Percentiles rank a stretch among this genome's conserved stretches.
Evolutionary conservation across 805 yeast genomes (phyloP).

Genomic region (Saccharomycopsis sp.): DNA sequence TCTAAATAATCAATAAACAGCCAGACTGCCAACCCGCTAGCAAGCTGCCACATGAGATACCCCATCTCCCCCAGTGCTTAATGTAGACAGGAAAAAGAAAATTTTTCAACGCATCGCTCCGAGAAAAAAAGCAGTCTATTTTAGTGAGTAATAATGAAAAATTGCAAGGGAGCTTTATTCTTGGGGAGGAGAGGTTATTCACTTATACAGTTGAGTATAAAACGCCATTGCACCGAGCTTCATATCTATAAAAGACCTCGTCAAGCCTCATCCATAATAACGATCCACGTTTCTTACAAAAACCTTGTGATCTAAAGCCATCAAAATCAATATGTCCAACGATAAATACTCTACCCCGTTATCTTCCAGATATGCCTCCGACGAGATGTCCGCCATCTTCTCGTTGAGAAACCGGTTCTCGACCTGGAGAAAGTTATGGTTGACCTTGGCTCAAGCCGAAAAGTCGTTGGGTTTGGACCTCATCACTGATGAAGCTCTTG

Average conservation of each 20-base stretch:
- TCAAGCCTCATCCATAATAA: too few relatives aligned
- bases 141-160: background rate
- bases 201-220: too few relatives aligned
- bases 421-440: slow-evolving; percentile 98
- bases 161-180: background rate
- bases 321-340: slow-evolving; percentile 26
- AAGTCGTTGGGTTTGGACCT: slow-evolving; percentile 79
- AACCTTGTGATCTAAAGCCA: background rate
- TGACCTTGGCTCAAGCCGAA: slow-evolving; percentile 92
- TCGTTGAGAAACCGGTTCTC: slow-evolving; percentile 91
- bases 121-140: too few relatives aligned
- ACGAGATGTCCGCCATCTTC: slow-evolving; percentile 92
- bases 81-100: background rate
- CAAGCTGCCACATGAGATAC: too few relatives aligned
- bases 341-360: slow-evolving; percentile 90
- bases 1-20: too few relatives aligned
- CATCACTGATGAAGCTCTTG: slow-evolving; percentile 86
- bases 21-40: too few relatives aligned
- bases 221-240: background rate
- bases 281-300: background rate
- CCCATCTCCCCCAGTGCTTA: background rate
- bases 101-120: background rate
- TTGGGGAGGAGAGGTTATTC: background rate
- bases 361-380: slow-evolving; percentile 95
- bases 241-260: background rate